Conservation (phyloP, 768 basidiomycete genomes). For the Leucogyrophana mollusca region DNA sequence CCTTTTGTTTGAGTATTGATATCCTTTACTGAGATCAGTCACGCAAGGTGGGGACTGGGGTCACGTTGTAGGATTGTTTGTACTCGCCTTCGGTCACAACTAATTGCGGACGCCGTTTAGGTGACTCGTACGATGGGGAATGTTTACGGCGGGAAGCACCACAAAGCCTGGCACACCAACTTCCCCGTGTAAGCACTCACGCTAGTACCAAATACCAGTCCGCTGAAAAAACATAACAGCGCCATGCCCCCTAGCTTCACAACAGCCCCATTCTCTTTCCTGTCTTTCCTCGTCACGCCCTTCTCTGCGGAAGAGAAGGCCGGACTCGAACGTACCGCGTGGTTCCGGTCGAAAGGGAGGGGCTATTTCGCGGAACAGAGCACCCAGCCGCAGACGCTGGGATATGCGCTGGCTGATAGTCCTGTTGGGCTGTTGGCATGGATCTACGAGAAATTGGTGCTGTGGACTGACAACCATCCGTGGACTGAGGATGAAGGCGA, state of each 20-base stretch:
- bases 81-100: background rate
- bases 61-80: conserved; percentile 30
- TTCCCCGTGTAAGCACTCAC: conserved; percentile 35
- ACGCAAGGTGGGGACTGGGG: conserved; percentile 54
- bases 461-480: conserved; percentile 50
- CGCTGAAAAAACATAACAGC: conserved; percentile 11
- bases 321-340: conserved; percentile 14
- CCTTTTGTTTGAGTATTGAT: background rate
- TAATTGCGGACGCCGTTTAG: conserved; percentile 15
- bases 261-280: conserved; percentile 24
- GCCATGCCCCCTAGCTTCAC: conserved; percentile 18
- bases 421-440: conserved; percentile 53
- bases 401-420: conserved; percentile 55
- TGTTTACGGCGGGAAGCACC: conserved; percentile 38
- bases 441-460: conserved; percentile 52
- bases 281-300: conserved; percentile 25
- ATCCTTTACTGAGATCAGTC: conserved; percentile 27
- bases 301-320: conserved; percentile 25
- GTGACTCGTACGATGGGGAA: conserved; percentile 32
- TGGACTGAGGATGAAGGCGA: conserved; percentile 58
- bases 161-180: conserved; percentile 56
- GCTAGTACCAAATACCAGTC: background rate
- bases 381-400: conserved; percentile 52
- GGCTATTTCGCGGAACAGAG: conserved; percentile 33
- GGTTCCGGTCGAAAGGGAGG: conserved; percentile 18